Evolutionary conservation across 768 basidiomycete species (phyloP).

Genomic region (Rubroboletus pulcherrimus): DNA sequence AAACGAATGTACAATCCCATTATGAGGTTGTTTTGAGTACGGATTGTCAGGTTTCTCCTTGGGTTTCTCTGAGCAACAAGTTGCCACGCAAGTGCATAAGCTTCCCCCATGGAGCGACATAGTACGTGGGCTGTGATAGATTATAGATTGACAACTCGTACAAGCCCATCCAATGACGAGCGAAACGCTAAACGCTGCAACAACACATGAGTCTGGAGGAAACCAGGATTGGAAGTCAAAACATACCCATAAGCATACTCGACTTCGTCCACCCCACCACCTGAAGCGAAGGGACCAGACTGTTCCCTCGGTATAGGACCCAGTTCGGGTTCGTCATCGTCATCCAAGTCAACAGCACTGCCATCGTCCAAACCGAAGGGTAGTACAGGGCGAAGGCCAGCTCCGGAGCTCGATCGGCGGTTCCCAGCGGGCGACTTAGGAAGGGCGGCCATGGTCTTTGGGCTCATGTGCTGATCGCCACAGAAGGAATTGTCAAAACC

Average conservation of each 20-base stretch:
- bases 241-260: constrained; percentile 84
- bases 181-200: constrained; percentile 20
- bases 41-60: too few species aligned
- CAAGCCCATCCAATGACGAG: background rate
- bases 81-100: background rate
- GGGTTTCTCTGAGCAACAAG: background rate
- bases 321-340: constrained; percentile 68
- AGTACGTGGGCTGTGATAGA: background rate
- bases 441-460: constrained; percentile 89
- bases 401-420: constrained; percentile 80
- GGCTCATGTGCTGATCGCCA: constrained; percentile 80
- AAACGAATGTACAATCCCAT: background rate
- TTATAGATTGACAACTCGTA: background rate
- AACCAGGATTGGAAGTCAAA: background rate
- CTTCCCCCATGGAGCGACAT: background rate
- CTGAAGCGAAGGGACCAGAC: constrained; percentile 68
- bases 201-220: constrained; percentile 7
- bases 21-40: too few species aligned
- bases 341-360: constrained; percentile 66
- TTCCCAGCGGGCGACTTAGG: constrained; percentile 86
- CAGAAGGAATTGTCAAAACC: background rate
- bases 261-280: constrained; percentile 85
- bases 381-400: constrained; percentile 78
- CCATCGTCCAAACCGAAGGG: constrained; percentile 74
- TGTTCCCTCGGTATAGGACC: constrained; percentile 76